These are phyloP conservation scores for Celoporthe dispersa DNA, from an alignment of 2,329 filamentous ascomycete species.

Conservation along the genomic window DNA sequence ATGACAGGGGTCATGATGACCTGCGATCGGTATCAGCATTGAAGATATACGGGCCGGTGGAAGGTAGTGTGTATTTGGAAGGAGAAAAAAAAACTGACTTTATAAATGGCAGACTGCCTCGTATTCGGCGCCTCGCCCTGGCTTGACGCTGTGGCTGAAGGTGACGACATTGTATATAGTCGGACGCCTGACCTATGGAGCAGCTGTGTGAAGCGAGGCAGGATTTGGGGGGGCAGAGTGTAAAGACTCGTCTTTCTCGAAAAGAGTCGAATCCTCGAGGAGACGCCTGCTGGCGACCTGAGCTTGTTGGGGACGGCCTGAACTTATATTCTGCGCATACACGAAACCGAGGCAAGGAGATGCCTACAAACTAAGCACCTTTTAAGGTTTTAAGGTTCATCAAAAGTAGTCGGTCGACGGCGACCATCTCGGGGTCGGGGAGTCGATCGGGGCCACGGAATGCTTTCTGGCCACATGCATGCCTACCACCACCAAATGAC, in stretches of 20 bases:
- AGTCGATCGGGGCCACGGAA: neutral
- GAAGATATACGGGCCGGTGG: neutral
- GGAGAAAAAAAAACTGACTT: slow-evolving; percentile 28
- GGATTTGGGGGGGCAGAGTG: neutral
- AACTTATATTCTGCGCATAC: neutral
- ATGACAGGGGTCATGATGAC: slow-evolving; percentile 65
- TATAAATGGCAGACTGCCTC: slow-evolving; percentile 34
- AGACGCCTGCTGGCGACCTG: neutral
- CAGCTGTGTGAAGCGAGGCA: neutral
- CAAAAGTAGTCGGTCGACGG: neutral
- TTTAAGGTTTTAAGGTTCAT: neutral
- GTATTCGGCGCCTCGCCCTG: slow-evolving; percentile 15
- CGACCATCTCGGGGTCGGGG: neutral
- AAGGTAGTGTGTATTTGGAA: neutral
- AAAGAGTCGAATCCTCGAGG: neutral
- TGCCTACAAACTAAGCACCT: neutral
- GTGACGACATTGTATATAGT: slow-evolving; percentile 19
- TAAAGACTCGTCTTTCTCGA: neutral
- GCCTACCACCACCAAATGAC: neutral
- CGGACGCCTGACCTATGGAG: neutral
- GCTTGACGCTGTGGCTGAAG: slow-evolving; percentile 12
- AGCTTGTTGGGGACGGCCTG: neutral
- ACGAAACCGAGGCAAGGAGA: neutral
- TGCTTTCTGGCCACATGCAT: neutral
- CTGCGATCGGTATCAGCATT: slow-evolving; percentile 35